Conservation (phyloP, 1,284 basidiomycete genomes). For the Cutaneotrichosporon sp. region DNA sequence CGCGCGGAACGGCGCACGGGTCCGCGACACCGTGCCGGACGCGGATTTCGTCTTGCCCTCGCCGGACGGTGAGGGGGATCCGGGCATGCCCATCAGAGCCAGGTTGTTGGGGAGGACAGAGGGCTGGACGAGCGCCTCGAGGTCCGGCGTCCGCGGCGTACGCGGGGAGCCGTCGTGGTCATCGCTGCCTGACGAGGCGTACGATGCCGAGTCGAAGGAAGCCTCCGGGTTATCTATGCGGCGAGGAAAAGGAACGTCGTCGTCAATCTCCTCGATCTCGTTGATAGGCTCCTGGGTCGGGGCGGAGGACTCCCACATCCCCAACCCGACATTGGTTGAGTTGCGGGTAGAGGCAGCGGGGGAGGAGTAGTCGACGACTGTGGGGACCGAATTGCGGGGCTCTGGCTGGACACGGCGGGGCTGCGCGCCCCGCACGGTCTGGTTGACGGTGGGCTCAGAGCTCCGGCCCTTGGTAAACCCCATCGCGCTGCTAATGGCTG, state of each 20-base stretch:
- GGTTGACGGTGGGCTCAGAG: background rate
- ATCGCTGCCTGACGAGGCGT: slow-evolving; percentile 4
- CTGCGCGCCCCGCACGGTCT: background rate
- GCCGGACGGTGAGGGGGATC: background rate
- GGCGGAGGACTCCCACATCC: background rate
- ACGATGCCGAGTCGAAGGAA: background rate
- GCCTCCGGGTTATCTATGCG: background rate
- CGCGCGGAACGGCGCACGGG: slow-evolving; percentile 1
- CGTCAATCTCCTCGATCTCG: background rate
- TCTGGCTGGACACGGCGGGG: background rate
- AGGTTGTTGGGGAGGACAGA: background rate
- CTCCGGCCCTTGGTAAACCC: background rate
- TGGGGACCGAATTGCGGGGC: background rate
- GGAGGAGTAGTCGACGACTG: slow-evolving; percentile 2
- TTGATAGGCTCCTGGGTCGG: background rate
- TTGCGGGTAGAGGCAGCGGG: background rate
- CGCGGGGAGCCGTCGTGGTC: slow-evolving; percentile 9
- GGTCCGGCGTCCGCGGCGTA: slow-evolving; percentile 19
- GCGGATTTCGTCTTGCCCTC: background rate
- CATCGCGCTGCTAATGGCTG: background rate
- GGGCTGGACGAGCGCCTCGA: slow-evolving; percentile 1
- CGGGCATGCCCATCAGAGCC: background rate
- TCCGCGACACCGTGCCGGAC: background rate
- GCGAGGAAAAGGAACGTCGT: background rate
- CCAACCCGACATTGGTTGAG: background rate